Conservation (phyloP, 495 filamentous ascomycete genomes). For the Glarea lozoyensis region DNA sequence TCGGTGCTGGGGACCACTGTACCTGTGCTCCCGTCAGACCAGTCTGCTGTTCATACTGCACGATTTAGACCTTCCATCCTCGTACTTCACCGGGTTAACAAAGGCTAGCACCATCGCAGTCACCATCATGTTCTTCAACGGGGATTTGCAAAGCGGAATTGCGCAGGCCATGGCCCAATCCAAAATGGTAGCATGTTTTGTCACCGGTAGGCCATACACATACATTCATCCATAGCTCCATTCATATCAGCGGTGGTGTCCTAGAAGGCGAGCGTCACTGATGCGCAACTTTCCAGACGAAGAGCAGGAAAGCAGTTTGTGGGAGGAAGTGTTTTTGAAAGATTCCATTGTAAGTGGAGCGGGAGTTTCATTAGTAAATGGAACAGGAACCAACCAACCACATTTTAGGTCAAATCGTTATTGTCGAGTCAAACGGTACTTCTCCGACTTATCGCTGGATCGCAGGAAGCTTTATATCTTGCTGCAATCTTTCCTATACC, state of each 20-base stretch:
- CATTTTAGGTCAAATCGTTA: slow-evolving; percentile 30
- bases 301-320: slow-evolving; percentile 51
- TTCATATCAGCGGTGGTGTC: background rate
- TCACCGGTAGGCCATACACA: slow-evolving; percentile 33
- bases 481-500: slow-evolving; percentile 70
- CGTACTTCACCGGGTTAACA: no score
- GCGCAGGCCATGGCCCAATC: slow-evolving; percentile 55
- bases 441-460: slow-evolving; percentile 59
- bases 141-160: slow-evolving; percentile 72
- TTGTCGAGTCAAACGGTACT: slow-evolving; percentile 52
- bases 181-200: slow-evolving; percentile 62
- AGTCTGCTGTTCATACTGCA: no score
- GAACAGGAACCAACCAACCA: no score
- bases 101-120: no score
- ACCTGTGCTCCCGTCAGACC: no score
- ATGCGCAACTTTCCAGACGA: slow-evolving; percentile 42
- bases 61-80: no score
- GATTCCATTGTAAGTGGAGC: slow-evolving; percentile 42
- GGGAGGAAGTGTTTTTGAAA: slow-evolving; percentile 68
- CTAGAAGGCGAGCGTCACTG: background rate
- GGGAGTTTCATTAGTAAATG: no score
- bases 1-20: no score
- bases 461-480: slow-evolving; percentile 71
- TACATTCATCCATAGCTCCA: slow-evolving; percentile 9
- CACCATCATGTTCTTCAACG: slow-evolving; percentile 66